These are phyloP conservation scores for Penicillium goetzii DNA, from an alignment of 495 filamentous ascomycete genomes.

Conservation along the genomic window DNA sequence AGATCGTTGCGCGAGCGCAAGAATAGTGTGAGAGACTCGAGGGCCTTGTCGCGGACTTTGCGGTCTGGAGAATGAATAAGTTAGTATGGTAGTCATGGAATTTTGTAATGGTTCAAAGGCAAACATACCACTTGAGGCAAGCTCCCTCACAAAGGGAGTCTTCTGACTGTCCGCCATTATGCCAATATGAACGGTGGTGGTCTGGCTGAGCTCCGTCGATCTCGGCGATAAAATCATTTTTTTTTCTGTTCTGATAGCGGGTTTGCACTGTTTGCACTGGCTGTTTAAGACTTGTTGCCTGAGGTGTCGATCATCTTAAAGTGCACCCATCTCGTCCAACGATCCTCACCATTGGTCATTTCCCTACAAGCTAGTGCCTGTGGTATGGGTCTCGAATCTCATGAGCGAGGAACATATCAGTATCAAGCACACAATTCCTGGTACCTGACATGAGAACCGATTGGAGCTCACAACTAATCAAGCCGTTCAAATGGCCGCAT, in stretches of 20 bases:
- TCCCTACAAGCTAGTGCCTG: neutral
- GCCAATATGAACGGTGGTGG: slow-evolving; percentile 17
- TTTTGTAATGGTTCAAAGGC: neutral
- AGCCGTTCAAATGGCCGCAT: slow-evolving; percentile 10
- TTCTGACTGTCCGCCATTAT: slow-evolving; percentile 58
- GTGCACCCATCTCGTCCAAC: neutral
- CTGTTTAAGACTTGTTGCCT: slow-evolving; percentile 17
- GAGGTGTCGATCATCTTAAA: slow-evolving; percentile 19
- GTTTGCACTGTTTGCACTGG: slow-evolving; percentile 45
- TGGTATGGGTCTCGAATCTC: neutral
- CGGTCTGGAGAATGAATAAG: slow-evolving; percentile 60
- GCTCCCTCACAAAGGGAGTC: slow-evolving; percentile 73
- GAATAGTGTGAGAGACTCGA: slow-evolving; percentile 78
- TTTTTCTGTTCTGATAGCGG: slow-evolving; percentile 31
- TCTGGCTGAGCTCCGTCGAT: slow-evolving; percentile 18
- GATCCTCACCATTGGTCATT: neutral
- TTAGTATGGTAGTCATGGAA: slow-evolving; percentile 4
- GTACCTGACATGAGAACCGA: neutral
- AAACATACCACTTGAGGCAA: slow-evolving; percentile 72
- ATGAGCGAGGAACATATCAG: neutral
- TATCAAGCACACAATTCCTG: neutral
- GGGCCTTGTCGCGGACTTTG: slow-evolving; percentile 77
- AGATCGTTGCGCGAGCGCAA: slow-evolving; percentile 70
- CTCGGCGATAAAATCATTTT: slow-evolving; percentile 42
- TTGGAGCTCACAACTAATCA: neutral